phyloP scores from a whole-genome alignment of 345 rosid genomes.

The Physaria fendleri region DNA sequence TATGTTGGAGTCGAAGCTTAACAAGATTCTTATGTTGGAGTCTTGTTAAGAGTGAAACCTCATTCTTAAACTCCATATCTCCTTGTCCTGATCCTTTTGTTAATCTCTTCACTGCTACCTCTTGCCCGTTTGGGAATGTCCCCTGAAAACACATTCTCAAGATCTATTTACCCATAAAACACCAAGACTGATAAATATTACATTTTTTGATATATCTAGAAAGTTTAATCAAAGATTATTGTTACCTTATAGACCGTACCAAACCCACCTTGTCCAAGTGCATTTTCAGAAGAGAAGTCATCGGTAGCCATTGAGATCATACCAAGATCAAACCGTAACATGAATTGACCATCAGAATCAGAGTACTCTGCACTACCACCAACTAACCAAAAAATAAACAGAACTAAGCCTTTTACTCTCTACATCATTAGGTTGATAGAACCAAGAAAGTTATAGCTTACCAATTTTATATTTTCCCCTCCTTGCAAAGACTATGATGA shows the following conservation, averaged over 20 bases:
- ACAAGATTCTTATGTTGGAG: constrained; percentile 52
- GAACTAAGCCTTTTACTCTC: neutral
- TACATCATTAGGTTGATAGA: neutral
- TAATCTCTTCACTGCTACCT: constrained; percentile 45
- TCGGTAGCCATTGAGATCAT: neutral
- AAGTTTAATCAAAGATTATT: too few species aligned
- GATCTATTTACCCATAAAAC: neutral
- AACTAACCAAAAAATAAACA: neutral
- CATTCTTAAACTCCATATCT: constrained; percentile 40
- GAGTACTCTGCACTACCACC: neutral
- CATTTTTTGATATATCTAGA: neutral
- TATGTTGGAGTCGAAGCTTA: constrained; percentile 49
- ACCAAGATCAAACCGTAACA: constrained; percentile 6
- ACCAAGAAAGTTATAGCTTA: neutral
- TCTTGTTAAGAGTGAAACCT: constrained; percentile 38
- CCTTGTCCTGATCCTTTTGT: constrained; percentile 37
- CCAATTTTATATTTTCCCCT: too few species aligned
- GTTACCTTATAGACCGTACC: constrained; percentile 33
- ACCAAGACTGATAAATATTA: neutral
- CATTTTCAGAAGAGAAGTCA: constrained; percentile 24
- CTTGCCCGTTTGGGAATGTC: constrained; percentile 22
- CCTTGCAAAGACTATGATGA: too few species aligned
- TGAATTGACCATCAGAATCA: neutral
- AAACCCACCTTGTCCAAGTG: constrained; percentile 38
- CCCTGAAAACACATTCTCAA: constrained; percentile 31